Base-by-base conservation (phyloP, 192 early-diverging fungal genomes). In the Coemansia nantahalensis region DNA sequence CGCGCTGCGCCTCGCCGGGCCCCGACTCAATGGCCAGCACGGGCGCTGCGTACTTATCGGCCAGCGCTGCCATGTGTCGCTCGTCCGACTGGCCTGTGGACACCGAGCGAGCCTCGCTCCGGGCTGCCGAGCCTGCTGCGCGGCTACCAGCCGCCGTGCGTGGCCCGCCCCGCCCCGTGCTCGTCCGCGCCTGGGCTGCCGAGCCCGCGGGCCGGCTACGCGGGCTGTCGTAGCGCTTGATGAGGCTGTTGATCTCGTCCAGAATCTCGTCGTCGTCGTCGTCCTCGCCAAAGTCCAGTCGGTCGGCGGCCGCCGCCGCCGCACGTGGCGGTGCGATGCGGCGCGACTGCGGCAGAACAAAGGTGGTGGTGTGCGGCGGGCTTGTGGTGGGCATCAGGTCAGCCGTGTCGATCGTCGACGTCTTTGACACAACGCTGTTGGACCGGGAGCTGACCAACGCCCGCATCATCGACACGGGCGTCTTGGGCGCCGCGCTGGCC, bases 381-480 rank as follows among this genome's bases (percentile, higher is more conserved):
- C 72, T 76, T 11, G 65, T 65, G 21, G 68, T 56, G 6, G 62
- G 65, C 72, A 76, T 65, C 44, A 76, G 23, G 39, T 76, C 72
- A 13, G 32, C 61, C 1, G 65, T 76, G 11, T 45, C 72, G 51
- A 76, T 56, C 10, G 72, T 68, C 16, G 66, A 59, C 45, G 63
- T 64, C 22, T 62, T 65, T 4, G 68, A 72, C 16, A 35, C 57
- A 23, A 41, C 32, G 8, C 26, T 28, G 33, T 33, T 33, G 4
- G 50, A 32, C 28, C 60, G 59, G 14, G 54, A 36, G n/a, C 48
- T 31, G 15, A 66, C 71, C 28, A 67, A 37, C 0, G 54, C 59
- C 0, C 64, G 71, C 61, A 75, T 67, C 54, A 67, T 54, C 23
- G 71, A 62, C n/a, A 63, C 50, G 19, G 71, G 71, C 15, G 71